Evolutionary conservation across 2,329 filamentous ascomycete species (phyloP).

Genomic region (Aspergillus pseudoterreus): DNA sequence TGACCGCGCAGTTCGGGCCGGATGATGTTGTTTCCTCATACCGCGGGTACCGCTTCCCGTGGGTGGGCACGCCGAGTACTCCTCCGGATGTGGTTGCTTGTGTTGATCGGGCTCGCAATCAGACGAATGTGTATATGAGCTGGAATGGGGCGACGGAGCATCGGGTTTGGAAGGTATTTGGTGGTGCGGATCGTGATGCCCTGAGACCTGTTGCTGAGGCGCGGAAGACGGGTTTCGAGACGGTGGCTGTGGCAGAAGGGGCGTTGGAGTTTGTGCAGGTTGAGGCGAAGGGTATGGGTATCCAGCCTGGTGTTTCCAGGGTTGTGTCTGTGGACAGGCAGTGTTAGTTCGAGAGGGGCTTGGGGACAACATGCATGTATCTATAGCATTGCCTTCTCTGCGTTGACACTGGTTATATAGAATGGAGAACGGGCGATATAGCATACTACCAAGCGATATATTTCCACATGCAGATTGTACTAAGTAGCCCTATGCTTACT

Average conservation of each 20-base stretch:
- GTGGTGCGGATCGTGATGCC: not conserved
- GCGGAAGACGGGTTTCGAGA: conserved; percentile 1
- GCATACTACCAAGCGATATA: no score
- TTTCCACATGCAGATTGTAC: no score
- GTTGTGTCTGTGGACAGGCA: not conserved
- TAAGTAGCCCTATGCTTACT: no score
- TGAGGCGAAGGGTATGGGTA: not conserved
- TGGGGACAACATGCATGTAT: not conserved
- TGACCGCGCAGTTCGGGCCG: conserved; percentile 27
- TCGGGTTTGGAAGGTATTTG: not conserved
- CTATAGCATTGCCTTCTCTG: no score
- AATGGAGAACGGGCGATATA: no score
- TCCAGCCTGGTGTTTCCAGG: not conserved
- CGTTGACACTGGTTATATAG: no score
- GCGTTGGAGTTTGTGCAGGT: not conserved
- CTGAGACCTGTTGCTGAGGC: not conserved
- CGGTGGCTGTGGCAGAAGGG: not conserved
- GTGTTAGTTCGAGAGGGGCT: not conserved
- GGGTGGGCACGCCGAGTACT: conserved; percentile 18
- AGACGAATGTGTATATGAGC: conserved; percentile 31
- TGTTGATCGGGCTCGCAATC: conserved; percentile 3
- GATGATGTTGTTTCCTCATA: conserved; percentile 26
- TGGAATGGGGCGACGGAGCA: conserved; percentile 38
- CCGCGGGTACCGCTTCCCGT: conserved; percentile 21
- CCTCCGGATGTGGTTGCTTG: conserved; percentile 12